These are phyloP conservation scores for Solanum corneliomulleri DNA, from an alignment of 257 asterid genomes.

Conservation along the genomic window DNA sequence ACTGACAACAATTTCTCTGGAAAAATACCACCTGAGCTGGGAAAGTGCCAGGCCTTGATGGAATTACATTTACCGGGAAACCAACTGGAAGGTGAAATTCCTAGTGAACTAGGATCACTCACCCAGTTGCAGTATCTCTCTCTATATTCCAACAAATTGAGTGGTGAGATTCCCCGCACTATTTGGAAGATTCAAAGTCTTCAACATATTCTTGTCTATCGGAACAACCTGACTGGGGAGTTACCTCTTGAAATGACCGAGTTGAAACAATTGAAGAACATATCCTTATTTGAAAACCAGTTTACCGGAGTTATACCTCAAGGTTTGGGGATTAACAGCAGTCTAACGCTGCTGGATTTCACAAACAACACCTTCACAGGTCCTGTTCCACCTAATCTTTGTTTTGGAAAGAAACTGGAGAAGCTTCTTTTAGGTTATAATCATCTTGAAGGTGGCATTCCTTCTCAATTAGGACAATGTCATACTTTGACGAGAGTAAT, in stretches of 20 bases:
- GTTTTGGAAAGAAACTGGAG: slow-evolving; percentile 47
- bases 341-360: slow-evolving; percentile 45
- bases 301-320: slow-evolving; percentile 70
- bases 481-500: slow-evolving; percentile 45
- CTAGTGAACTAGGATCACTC: slow-evolving; percentile 56
- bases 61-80: slow-evolving; percentile 38
- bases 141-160: slow-evolving; percentile 49
- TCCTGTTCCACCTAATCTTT: slow-evolving; percentile 60
- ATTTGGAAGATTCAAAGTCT: slow-evolving; percentile 66
- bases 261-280: slow-evolving; percentile 40
- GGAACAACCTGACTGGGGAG: slow-evolving; percentile 63
- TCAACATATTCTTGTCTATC: slow-evolving; percentile 34
- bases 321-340: slow-evolving; percentile 60
- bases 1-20: slow-evolving; percentile 54
- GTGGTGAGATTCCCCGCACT: slow-evolving; percentile 54
- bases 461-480: slow-evolving; percentile 58
- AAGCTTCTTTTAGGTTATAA: slow-evolving; percentile 55
- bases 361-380: slow-evolving; percentile 60
- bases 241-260: slow-evolving; percentile 52
- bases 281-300: slow-evolving; percentile 46
- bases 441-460: slow-evolving; percentile 44
- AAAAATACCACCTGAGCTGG: slow-evolving; percentile 61
- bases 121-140: slow-evolving; percentile 20
- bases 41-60: slow-evolving; percentile 48
- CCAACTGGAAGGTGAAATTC: slow-evolving; percentile 51